phyloP scores from a whole-genome alignment of 1,284 basidiomycete species.

The Apiotrichum gracile region DNA sequence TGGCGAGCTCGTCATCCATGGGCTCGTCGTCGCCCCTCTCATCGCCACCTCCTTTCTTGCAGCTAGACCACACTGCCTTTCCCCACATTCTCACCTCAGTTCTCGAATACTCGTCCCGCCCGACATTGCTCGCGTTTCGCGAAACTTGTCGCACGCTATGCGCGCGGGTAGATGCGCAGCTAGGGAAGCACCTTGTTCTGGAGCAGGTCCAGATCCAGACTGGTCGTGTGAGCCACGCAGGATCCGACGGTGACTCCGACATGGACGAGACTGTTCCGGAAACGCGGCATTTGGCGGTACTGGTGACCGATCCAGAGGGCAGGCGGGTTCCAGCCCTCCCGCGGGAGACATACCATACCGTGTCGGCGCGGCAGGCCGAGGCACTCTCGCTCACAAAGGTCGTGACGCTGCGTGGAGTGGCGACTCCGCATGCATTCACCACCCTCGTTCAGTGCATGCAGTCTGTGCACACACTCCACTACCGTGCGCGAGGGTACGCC shows the following conservation, averaged over 20 bases:
- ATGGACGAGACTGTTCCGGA: not conserved
- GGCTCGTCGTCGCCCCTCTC: not conserved
- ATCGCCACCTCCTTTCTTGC: not conserved
- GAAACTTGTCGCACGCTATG: not conserved
- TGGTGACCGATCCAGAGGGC: not conserved
- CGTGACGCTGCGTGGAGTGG: not conserved
- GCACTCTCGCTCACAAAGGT: not conserved
- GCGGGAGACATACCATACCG: not conserved
- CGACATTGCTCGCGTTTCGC: not conserved
- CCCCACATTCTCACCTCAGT: not conserved
- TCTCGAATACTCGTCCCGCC: not conserved
- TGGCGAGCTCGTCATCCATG: not conserved
- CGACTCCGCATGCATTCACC: not conserved
- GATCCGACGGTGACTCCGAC: not conserved
- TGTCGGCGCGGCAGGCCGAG: not conserved
- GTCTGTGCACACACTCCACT: not conserved
- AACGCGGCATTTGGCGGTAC: not conserved
- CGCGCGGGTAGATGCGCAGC: not conserved
- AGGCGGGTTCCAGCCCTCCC: not conserved
- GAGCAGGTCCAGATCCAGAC: not conserved
- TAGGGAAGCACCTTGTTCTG: not conserved
- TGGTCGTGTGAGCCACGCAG: too few relatives aligned
- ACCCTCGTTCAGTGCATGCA: not conserved
- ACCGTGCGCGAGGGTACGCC: not conserved
- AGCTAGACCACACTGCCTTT: not conserved